These are phyloP conservation scores for Xylaria sp. DNA, from an alignment of 2,329 filamentous ascomycete species.

Conservation along the genomic window DNA sequence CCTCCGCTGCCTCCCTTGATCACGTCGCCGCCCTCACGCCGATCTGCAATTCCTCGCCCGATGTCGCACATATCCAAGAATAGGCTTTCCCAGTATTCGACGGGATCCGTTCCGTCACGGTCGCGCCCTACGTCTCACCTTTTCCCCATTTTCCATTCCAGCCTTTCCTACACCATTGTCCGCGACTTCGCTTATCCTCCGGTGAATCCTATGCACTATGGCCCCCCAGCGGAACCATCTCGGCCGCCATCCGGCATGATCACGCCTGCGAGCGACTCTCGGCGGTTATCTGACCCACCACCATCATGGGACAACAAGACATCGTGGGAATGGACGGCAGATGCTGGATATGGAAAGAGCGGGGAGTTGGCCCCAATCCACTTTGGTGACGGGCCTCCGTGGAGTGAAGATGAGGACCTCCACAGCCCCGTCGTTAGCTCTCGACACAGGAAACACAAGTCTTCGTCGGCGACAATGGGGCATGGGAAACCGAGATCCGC, in stretches of 20 bases:
- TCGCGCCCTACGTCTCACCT: constrained; percentile 85
- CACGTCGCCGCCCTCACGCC: constrained; percentile 67
- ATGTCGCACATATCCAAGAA: constrained; percentile 83
- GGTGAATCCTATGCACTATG: constrained; percentile 90
- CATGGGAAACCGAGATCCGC: constrained; percentile 61
- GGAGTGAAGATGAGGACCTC: constrained; percentile 94
- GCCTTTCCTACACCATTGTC: constrained; percentile 86
- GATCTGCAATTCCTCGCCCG: constrained; percentile 71
- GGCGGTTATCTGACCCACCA: constrained; percentile 85
- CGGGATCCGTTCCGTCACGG: constrained; percentile 72
- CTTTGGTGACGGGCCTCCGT: constrained; percentile 89
- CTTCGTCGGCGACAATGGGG: constrained; percentile 63
- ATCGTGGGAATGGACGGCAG: constrained; percentile 67
- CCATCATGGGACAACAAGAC: constrained; percentile 77
- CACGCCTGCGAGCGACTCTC: constrained; percentile 84
- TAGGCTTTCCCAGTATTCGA: constrained; percentile 86
- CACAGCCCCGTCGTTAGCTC: constrained; percentile 90
- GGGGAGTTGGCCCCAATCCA: constrained; percentile 84
- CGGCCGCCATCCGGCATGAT: constrained; percentile 79
- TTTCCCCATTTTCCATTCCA: constrained; percentile 86
- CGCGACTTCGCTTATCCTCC: constrained; percentile 94
- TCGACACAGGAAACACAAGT: constrained; percentile 87
- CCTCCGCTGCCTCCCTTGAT: constrained; percentile 67
- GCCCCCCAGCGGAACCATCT: constrained; percentile 81
- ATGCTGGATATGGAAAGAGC: constrained; percentile 66